These are phyloP conservation scores for Gnaphalium uliginosum DNA, from an alignment of 129 eudicot species.

Conservation along the genomic window DNA sequence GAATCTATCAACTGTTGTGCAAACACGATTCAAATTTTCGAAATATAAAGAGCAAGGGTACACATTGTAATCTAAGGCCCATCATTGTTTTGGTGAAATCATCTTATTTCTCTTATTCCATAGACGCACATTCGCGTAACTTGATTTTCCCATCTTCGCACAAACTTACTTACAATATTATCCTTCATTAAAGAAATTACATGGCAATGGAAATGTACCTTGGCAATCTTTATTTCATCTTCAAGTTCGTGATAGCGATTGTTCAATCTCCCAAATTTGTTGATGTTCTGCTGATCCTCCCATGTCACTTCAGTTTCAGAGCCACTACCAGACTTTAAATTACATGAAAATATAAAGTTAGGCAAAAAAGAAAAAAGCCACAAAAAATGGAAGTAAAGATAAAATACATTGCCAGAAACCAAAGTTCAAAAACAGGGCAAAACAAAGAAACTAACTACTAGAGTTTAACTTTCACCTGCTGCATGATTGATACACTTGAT, in stretches of 20 bases:
- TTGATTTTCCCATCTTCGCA: neutral
- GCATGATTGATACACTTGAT: conserved; percentile 40
- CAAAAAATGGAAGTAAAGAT: neutral
- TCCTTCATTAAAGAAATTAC: neutral
- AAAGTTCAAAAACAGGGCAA: neutral
- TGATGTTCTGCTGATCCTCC: conserved; percentile 97
- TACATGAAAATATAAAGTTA: conserved; percentile 14
- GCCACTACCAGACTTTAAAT: conserved; percentile 50
- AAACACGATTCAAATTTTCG: neutral
- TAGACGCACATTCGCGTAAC: neutral
- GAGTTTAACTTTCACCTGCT: conserved; percentile 39
- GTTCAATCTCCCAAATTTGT: conserved; percentile 85
- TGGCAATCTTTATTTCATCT: conserved; percentile 83
- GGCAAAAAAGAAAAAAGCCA: neutral
- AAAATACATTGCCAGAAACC: neutral
- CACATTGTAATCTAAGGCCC: neutral
- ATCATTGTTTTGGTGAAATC: neutral
- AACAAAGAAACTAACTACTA: neutral
- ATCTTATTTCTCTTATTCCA: neutral
- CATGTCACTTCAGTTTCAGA: conserved; percentile 83
- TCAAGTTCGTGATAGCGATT: conserved; percentile 79
- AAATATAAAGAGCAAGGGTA: neutral
- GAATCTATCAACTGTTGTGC: neutral
- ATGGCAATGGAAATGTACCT: conserved; percentile 40
- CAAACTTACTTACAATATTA: neutral